Percentiles rank a stretch among this genome's conserved stretches.
phyloP scores from a whole-genome alignment of 805 yeast genomes.

The Spencermartinsiella europaea region DNA sequence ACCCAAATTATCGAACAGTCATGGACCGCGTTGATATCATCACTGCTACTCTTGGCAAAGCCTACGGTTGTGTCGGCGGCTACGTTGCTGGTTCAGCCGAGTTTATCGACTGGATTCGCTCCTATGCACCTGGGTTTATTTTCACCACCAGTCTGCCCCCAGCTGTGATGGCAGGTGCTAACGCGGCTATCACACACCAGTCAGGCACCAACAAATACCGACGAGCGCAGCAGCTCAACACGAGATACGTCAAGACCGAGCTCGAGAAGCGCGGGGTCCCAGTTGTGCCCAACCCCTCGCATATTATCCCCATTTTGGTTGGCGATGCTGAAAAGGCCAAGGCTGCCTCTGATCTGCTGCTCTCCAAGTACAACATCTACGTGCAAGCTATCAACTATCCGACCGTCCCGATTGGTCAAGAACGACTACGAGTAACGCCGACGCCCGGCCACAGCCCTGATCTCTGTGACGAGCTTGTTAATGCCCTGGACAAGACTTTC shows the following conservation, averaged over 20 bases:
- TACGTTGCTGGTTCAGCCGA: constrained; percentile 84
- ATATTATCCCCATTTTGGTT: constrained; percentile 89
- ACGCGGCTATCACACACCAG: constrained; percentile 80
- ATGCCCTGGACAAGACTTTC: constrained; percentile 78
- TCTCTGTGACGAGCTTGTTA: constrained; percentile 68
- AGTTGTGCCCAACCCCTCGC: constrained; percentile 95
- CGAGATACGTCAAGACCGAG: constrained; percentile 74
- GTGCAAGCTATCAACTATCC: constrained; percentile 99
- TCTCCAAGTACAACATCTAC: constrained; percentile 79
- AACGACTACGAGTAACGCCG: constrained; percentile 96
- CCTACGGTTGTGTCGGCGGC: constrained; percentile 97
- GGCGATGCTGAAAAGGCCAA: constrained; percentile 95
- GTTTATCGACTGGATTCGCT: constrained; percentile 91
- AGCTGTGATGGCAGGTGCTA: constrained; percentile 93
- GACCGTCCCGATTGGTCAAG: constrained; percentile 93
- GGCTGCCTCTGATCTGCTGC: constrained; percentile 80
- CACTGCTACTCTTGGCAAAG: constrained; percentile 96
- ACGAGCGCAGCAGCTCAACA: constrained; percentile 76
- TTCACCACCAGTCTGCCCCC: constrained; percentile 97
- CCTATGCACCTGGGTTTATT: constrained; percentile 95
- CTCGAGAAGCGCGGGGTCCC: constrained; percentile 76
- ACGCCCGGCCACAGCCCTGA: constrained; percentile 91
- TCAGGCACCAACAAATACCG: constrained; percentile 73
- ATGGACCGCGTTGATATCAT: constrained; percentile 92
- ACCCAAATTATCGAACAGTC: constrained; percentile 43